Conservation (phyloP, 495 filamentous ascomycete genomes). For the Coniosporium apollinis region DNA sequence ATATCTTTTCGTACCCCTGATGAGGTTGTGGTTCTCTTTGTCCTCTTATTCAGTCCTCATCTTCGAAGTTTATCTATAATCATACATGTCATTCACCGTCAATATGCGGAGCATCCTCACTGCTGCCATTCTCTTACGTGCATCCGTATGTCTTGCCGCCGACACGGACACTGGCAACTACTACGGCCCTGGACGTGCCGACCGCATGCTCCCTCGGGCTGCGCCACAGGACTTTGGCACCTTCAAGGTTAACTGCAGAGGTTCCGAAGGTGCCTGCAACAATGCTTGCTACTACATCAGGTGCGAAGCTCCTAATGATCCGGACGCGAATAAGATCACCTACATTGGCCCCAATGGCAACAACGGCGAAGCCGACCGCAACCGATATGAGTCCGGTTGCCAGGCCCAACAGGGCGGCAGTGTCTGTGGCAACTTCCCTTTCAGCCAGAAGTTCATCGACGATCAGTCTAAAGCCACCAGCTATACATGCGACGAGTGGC, state of each 20-base stretch:
- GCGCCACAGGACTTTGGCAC: conserved; percentile 2
- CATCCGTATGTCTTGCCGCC: conserved; percentile 1
- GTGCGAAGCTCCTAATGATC: conserved; percentile 2
- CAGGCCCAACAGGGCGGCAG: neutral
- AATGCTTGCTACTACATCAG: conserved; percentile 6
- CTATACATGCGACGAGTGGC: conserved; percentile 5
- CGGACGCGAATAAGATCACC: conserved; percentile 4
- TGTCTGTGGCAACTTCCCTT: conserved; percentile 5
- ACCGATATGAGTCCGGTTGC: conserved; percentile 3
- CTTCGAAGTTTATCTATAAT: neutral
- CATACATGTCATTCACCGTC: neutral
- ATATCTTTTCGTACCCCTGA: neutral
- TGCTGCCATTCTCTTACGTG: neutral
- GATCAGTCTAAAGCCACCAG: conserved; percentile 1
- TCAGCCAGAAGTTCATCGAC: conserved; percentile 6
- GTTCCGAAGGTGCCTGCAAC: conserved; percentile 5
- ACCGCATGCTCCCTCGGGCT: conserved; percentile 2
- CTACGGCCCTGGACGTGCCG: conserved; percentile 1
- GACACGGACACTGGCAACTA: neutral
- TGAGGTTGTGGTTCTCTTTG: neutral
- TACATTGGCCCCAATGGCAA: conserved; percentile 4
- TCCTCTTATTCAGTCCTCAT: neutral
- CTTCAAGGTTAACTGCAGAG: conserved; percentile 1
- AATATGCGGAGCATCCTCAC: conserved; percentile 1
- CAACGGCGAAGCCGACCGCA: neutral